phyloP scores from a whole-genome alignment of 2,329 filamentous ascomycete genomes.

The Coniochaeta hoffmannii region DNA sequence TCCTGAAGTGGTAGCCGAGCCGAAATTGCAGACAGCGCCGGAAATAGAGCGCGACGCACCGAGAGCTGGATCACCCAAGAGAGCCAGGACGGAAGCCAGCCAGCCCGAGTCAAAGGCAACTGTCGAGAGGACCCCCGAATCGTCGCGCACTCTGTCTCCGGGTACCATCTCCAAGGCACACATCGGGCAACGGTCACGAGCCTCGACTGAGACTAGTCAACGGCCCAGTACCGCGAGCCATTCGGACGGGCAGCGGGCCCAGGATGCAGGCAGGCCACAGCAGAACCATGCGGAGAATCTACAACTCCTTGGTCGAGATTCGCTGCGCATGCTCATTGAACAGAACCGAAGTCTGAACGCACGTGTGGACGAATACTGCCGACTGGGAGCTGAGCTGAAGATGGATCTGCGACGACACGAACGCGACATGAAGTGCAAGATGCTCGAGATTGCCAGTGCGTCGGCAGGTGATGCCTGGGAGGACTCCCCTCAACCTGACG shows the following conservation, averaged over 20 bases:
- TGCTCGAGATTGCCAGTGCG: neutral
- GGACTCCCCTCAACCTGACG: neutral
- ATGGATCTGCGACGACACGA: neutral
- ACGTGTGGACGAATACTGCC: neutral
- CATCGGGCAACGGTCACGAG: neutral
- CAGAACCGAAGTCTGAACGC: neutral
- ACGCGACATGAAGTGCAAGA: conserved; percentile 1
- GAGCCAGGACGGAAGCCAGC: neutral
- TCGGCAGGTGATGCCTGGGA: neutral
- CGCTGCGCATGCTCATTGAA: neutral
- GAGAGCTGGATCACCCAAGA: neutral
- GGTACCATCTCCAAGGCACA: neutral
- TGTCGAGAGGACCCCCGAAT: neutral
- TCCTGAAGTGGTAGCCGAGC: neutral
- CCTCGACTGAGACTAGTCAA: neutral
- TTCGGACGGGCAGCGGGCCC: neutral
- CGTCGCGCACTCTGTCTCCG: neutral
- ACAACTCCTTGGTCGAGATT: neutral
- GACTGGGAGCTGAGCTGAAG: neutral
- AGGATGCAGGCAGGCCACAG: neutral
- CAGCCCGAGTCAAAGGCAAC: neutral
- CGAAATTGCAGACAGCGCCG: neutral
- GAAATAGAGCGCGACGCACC: neutral
- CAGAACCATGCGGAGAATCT: neutral
- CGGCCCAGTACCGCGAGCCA: neutral